Conservation (phyloP, 116 monocot genomes). For the Dioscorea cayenensis region DNA sequence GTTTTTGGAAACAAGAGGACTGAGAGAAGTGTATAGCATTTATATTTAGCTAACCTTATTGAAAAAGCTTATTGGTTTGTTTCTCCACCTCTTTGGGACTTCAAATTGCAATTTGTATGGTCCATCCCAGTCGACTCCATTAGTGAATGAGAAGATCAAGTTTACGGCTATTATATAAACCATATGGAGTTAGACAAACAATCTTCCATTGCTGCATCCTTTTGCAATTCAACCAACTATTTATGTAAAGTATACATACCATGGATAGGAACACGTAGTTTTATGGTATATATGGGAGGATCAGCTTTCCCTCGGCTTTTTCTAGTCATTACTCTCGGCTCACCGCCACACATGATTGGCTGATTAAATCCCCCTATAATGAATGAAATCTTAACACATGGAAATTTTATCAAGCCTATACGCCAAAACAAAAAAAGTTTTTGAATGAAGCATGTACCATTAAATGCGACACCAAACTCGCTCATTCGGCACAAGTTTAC, state of each 20-base stretch:
- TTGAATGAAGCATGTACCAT: conserved; percentile 42
- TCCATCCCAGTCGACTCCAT: conserved; percentile 89
- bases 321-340: conserved; percentile 72
- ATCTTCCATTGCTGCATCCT: background rate
- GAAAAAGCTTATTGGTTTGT: conserved; percentile 66
- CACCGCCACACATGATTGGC: conserved; percentile 88
- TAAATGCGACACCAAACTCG: conserved; percentile 80
- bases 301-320: conserved; percentile 79
- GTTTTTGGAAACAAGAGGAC: too few relatives aligned
- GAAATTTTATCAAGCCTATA: background rate
- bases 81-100: conserved; percentile 54
- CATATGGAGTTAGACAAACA: background rate
- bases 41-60: conserved; percentile 48
- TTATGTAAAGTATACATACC: conserved; percentile 34
- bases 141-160: conserved; percentile 89
- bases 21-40: background rate
- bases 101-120: conserved; percentile 70
- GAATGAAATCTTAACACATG: background rate
- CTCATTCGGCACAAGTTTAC: conserved; percentile 46
- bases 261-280: conserved; percentile 63
- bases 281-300: conserved; percentile 67
- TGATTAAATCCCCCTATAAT: conserved; percentile 88
- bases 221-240: background rate
- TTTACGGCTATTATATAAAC: conserved; percentile 43
- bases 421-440: background rate